Conservation (phyloP, 768 basidiomycete species). For the Leccinum truebloodii region DNA sequence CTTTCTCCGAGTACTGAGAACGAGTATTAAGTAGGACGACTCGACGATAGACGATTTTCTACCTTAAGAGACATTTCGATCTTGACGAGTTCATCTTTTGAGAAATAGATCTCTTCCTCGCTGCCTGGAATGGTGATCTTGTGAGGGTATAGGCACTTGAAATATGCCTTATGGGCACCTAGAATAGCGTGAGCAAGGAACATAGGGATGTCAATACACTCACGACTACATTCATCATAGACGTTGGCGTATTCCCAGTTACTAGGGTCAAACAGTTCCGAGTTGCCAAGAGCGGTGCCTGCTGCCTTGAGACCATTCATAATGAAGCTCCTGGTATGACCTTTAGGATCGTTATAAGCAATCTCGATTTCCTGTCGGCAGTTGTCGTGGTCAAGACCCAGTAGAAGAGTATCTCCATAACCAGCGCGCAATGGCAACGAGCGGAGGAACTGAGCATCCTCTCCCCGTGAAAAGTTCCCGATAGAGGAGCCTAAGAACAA, state of each 20-base stretch:
- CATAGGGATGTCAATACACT: conserved; percentile 18
- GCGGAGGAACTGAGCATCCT: conserved; percentile 70
- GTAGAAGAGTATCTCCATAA: conserved; percentile 76
- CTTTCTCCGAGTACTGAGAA: conserved; percentile 73
- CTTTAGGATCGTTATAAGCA: conserved; percentile 85
- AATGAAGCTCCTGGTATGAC: conserved; percentile 73
- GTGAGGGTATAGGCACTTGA: conserved; percentile 64
- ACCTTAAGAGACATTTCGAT: conserved; percentile 92
- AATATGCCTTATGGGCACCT: conserved; percentile 88
- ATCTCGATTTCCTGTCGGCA: conserved; percentile 67
- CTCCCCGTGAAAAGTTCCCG: conserved; percentile 82
- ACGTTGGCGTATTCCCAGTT: conserved; percentile 75
- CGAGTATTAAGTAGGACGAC: conserved; percentile 2
- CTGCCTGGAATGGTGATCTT: conserved; percentile 51
- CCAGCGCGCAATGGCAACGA: conserved; percentile 76
- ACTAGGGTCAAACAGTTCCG: conserved; percentile 56
- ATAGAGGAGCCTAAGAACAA: conserved; percentile 91
- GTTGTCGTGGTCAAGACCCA: conserved; percentile 91
- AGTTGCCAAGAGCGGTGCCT: conserved; percentile 66
- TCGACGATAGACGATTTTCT: conserved; percentile 6
- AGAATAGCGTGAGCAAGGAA: conserved; percentile 6
- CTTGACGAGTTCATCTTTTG: conserved; percentile 73
- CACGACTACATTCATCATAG: conserved; percentile 58
- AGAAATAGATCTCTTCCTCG: conserved; percentile 51
- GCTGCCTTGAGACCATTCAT: conserved; percentile 82